A percentile compares a stretch with the other conserved stretches of the same genome.
These are phyloP conservation scores for Alternaria infectoria DNA, from an alignment of 2,329 filamentous ascomycete species.

Conservation along the genomic window DNA sequence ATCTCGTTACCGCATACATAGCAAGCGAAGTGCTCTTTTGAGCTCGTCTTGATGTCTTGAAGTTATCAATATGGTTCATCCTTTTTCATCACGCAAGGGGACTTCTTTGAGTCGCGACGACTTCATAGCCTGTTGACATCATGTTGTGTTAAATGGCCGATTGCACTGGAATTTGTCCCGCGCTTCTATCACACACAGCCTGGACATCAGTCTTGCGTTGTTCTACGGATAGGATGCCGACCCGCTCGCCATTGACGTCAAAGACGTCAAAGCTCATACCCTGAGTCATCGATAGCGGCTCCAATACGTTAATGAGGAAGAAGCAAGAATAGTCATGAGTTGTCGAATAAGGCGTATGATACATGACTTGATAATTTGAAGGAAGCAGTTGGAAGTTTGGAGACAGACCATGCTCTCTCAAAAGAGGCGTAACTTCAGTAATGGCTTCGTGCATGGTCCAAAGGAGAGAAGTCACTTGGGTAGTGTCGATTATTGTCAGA, in stretches of 20 bases:
- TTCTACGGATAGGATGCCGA: not conserved
- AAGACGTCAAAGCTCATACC: not conserved
- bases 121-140: not conserved
- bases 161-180: not conserved
- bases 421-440: not conserved
- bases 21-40: too few relatives aligned
- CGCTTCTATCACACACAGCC: not conserved
- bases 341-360: not conserved
- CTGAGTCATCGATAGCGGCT: not conserved
- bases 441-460: not conserved
- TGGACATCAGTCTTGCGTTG: constrained; percentile 4
- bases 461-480: not conserved
- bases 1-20: not conserved
- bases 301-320: not conserved
- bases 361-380: not conserved
- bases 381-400: not conserved
- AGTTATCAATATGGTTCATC: not conserved
- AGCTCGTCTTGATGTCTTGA: not conserved
- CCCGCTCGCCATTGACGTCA: constrained; percentile 11
- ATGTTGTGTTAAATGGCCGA: not conserved
- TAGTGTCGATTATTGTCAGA: not conserved
- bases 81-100: not conserved
- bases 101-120: not conserved
- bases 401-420: not conserved
- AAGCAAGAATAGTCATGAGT: not conserved